These are phyloP conservation scores for Sclerotinia sclerotiorum DNA, from an alignment of 2,329 filamentous ascomycete genomes.

Conservation along the genomic window DNA sequence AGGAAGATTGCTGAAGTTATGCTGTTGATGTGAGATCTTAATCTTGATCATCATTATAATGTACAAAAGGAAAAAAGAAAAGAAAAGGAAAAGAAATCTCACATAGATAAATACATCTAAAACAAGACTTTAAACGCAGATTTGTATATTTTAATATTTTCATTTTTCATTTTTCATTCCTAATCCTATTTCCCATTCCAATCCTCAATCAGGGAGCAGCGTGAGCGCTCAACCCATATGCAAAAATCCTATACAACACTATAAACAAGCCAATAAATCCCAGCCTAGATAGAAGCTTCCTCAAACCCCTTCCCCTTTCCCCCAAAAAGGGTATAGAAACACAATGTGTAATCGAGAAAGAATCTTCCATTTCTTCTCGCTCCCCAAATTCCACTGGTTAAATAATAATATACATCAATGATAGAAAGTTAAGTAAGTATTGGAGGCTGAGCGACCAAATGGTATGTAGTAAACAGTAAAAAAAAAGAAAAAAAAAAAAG, in stretches of 20 bases:
- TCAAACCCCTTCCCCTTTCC: not conserved
- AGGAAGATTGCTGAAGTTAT: too few relatives aligned
- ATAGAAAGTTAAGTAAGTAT: conserved; percentile 4
- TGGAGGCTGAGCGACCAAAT: not conserved
- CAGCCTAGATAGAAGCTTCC: not conserved
- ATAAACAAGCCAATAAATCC: too few relatives aligned
- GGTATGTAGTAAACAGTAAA: conserved; percentile 1
- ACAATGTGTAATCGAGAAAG: not conserved
- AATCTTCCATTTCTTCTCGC: not conserved
- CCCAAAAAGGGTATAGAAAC: not conserved
- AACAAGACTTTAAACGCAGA: not conserved
- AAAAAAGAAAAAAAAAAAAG: conserved; percentile 1
- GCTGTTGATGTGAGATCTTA: too few relatives aligned
- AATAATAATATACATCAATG: conserved; percentile 15
- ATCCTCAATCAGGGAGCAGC: conserved; percentile 10
- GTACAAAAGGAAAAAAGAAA: not conserved
- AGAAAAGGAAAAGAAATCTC: not conserved
- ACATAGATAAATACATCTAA: not conserved
- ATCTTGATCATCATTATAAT: too few relatives aligned
- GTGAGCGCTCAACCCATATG: conserved; percentile 20
- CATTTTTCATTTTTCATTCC: not conserved
- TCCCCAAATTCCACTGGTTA: not conserved
- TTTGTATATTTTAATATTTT: not conserved
- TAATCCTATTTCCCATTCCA: not conserved
- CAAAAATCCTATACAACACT: not conserved